Conservation (phyloP, 2,329 filamentous ascomycete species). For the Chaetomiaceae sp. region DNA sequence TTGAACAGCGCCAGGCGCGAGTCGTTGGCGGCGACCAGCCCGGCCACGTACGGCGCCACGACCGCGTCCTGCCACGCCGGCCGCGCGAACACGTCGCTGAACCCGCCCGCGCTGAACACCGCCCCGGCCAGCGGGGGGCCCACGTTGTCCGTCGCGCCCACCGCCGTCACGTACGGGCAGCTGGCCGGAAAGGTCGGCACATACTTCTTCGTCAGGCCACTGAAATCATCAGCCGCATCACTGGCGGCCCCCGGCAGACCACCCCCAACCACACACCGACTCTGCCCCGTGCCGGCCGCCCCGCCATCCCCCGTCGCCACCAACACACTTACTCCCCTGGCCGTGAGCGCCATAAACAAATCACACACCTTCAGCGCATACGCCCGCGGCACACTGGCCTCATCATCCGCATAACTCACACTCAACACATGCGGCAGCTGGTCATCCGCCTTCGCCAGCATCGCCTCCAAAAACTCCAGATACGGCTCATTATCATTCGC, state of each 20-base stretch:
- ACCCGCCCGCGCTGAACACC: conserved; percentile 45
- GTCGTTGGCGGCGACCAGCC: no score
- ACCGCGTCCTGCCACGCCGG: conserved; percentile 40
- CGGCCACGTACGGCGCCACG: conserved; percentile 35
- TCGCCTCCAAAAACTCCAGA: conserved; percentile 45
- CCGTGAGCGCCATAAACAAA: conserved; percentile 47
- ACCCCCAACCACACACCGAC: conserved; percentile 52
- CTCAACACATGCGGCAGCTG: conserved; percentile 50
- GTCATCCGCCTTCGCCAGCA: conserved; percentile 39
- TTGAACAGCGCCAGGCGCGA: conserved; percentile 41
- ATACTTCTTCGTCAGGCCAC: no score
- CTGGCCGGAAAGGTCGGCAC: conserved; percentile 58
- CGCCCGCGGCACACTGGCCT: conserved; percentile 45
- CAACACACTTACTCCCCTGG: conserved; percentile 46
- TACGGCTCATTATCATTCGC: conserved; percentile 49
- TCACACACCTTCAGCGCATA: conserved; percentile 50
- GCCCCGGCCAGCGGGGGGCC: conserved; percentile 36
- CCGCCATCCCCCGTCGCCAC: conserved; percentile 48
- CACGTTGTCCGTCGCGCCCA: conserved; percentile 50
- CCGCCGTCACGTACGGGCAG: conserved; percentile 62
- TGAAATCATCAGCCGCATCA: no score
- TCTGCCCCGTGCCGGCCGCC: conserved; percentile 38
- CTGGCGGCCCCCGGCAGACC: no score
- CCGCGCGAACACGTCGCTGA: conserved; percentile 44
- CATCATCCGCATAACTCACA: conserved; percentile 54